Conservation (phyloP, 306 rosid species). For the Benincasa hispida region DNA sequence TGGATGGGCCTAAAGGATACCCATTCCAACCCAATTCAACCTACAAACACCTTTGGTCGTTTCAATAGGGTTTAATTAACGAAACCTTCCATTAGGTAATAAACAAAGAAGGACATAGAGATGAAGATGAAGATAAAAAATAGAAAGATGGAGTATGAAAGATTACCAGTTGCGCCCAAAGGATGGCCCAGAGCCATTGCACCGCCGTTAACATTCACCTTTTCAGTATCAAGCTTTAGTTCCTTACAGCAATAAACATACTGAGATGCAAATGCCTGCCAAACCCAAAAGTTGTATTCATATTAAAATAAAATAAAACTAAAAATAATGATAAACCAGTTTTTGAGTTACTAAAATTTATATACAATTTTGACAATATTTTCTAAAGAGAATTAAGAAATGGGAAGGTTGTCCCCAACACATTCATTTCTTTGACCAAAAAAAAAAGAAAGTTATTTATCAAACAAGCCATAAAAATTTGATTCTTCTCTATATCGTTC, state of each 20-base stretch:
- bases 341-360: background rate
- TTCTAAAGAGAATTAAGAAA: background rate
- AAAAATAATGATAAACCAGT: background rate
- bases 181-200: conserved; percentile 97
- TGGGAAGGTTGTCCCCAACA: background rate
- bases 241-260: conserved; percentile 67
- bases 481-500: too few species aligned
- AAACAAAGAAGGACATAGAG: background rate
- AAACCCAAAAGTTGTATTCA: background rate
- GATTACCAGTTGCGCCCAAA: conserved; percentile 73
- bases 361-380: background rate
- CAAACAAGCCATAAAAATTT: background rate
- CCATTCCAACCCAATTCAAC: background rate
- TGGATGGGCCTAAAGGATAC: background rate
- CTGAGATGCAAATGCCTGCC: conserved; percentile 92
- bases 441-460: background rate
- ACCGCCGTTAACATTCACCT: conserved; percentile 85
- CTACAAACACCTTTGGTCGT: background rate
- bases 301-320: background rate
- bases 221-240: conserved; percentile 61
- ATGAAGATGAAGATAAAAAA: background rate
- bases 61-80: background rate
- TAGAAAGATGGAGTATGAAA: background rate
- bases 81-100: background rate
- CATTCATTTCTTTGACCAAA: background rate